Percentiles rank a stretch among this genome's conserved stretches.
Evolutionary conservation across 495 filamentous ascomycete species (phyloP).

Genomic region (Friedmanniomyces simplex): DNA sequence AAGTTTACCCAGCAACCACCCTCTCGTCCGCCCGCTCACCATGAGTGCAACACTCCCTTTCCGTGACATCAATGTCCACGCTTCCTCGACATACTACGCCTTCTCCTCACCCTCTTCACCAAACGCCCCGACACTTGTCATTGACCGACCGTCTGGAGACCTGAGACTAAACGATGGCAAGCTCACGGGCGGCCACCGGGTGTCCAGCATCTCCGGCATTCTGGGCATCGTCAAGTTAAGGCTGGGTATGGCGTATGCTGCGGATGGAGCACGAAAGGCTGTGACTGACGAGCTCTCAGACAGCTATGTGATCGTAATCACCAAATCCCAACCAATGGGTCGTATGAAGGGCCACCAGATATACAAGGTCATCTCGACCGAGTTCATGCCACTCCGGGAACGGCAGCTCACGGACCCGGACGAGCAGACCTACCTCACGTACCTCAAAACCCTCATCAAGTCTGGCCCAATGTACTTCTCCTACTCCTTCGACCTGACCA

Average conservation of each 20-base stretch:
- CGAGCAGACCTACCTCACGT: conserved; percentile 76
- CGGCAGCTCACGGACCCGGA: conserved; percentile 81
- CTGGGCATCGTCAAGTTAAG: conserved; percentile 82
- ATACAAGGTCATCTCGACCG: conserved; percentile 82
- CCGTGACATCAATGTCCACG: conserved; percentile 91
- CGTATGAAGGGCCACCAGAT: conserved; percentile 85
- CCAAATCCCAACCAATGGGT: conserved; percentile 84
- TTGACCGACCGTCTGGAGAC: conserved; percentile 90
- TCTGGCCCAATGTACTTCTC: conserved; percentile 94
- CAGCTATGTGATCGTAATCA: conserved; percentile 94
- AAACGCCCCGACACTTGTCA: conserved; percentile 70
- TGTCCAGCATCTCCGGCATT: conserved; percentile 89
- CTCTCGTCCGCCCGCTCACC: conserved; percentile 1
- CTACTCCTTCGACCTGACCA: conserved; percentile 90
- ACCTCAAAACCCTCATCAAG: conserved; percentile 69
- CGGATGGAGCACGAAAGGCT: neutral
- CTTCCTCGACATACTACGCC: conserved; percentile 82
- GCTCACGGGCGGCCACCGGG: conserved; percentile 63
- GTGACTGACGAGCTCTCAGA: conserved; percentile 43
- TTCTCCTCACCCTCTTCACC: conserved; percentile 94
- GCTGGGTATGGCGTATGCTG: conserved; percentile 51
- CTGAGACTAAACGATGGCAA: conserved; percentile 71
- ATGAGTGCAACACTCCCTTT: conserved; percentile 68
- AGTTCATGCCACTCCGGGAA: conserved; percentile 89
- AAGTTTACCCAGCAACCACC: neutral